These are phyloP conservation scores for Coemansia sp. DNA, from an alignment of 192 early-diverging fungal genomes.

Conservation along the genomic window DNA sequence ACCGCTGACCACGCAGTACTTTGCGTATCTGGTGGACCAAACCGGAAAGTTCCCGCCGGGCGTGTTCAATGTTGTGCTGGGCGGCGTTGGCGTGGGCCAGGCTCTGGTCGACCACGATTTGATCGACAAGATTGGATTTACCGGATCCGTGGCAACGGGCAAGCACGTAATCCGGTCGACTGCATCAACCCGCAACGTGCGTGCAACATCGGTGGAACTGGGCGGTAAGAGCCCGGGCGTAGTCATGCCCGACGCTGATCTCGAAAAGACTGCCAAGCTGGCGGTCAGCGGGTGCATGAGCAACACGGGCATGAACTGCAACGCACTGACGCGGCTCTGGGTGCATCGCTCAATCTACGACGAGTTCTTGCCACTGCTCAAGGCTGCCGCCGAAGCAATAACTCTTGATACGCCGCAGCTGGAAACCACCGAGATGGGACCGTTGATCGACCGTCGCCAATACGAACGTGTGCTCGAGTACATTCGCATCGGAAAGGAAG, in stretches of 20 bases:
- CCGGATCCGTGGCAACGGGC: slow-evolving; percentile 57
- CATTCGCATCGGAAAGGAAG: slow-evolving; percentile 46
- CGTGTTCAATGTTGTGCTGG: slow-evolving; percentile 58
- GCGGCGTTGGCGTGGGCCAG: slow-evolving; percentile 50
- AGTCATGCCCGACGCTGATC: slow-evolving; percentile 56
- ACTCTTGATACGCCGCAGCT: slow-evolving; percentile 26
- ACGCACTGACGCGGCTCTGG: slow-evolving; percentile 68
- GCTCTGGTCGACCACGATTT: slow-evolving; percentile 52
- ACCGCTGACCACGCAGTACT: slow-evolving; percentile 58
- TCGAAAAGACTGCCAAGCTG: slow-evolving; percentile 46
- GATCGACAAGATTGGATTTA: slow-evolving; percentile 58
- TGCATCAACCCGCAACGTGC: slow-evolving; percentile 44
- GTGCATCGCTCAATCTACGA: slow-evolving; percentile 68
- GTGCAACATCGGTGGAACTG: slow-evolving; percentile 56
- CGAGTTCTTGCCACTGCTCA: slow-evolving; percentile 59
- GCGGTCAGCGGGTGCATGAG: slow-evolving; percentile 55
- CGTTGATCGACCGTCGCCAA: slow-evolving; percentile 59
- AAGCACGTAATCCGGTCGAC: slow-evolving; percentile 56
- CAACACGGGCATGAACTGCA: slow-evolving; percentile 79
- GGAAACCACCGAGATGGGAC: slow-evolving; percentile 42
- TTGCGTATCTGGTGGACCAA: slow-evolving; percentile 52
- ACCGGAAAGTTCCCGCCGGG: slow-evolving; percentile 52
- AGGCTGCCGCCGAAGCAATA: slow-evolving; percentile 46
- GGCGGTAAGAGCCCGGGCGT: slow-evolving; percentile 63
- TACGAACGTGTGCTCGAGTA: slow-evolving; percentile 57